phyloP scores from a whole-genome alignment of 805 yeast genomes.

The Kluyveromyces lactis region DNA sequence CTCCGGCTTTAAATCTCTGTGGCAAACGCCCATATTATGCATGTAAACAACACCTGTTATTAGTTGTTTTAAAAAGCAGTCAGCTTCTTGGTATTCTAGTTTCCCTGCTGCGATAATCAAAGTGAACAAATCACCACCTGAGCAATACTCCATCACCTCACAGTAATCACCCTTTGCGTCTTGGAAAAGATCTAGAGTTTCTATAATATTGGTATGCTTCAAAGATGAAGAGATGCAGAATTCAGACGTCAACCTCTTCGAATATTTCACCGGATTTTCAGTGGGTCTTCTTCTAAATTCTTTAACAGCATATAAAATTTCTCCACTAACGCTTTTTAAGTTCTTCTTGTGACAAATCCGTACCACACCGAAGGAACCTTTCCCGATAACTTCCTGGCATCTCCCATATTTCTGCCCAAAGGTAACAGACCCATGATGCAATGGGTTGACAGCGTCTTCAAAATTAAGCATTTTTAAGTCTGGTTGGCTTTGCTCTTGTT shows the following conservation, averaged over 20 bases:
- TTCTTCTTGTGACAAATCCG: slow-evolving; percentile 72
- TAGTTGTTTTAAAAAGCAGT: slow-evolving; percentile 82
- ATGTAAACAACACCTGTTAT: slow-evolving; percentile 79
- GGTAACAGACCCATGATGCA: slow-evolving; percentile 38
- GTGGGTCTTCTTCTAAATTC: slow-evolving; percentile 60
- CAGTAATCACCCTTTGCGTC: slow-evolving; percentile 79
- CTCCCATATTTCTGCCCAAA: slow-evolving; percentile 87
- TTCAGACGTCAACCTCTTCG: slow-evolving; percentile 69
- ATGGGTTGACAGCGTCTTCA: slow-evolving; percentile 6
- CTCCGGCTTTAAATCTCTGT: slow-evolving; percentile 92
- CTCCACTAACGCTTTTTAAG: slow-evolving; percentile 28
- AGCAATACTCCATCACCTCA: slow-evolving; percentile 79
- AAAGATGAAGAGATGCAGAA: slow-evolving; percentile 75
- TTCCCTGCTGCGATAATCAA: slow-evolving; percentile 69
- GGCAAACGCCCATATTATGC: slow-evolving; percentile 86
- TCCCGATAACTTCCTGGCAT: slow-evolving; percentile 90
- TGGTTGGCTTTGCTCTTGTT: slow-evolving; percentile 11
- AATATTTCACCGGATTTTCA: slow-evolving; percentile 59
- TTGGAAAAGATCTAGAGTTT: slow-evolving; percentile 65
- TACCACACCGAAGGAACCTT: slow-evolving; percentile 92
- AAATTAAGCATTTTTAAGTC: slow-evolving; percentile 10
- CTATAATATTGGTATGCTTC: slow-evolving; percentile 69
- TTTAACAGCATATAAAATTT: slow-evolving; percentile 71
- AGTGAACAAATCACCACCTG: slow-evolving; percentile 75
- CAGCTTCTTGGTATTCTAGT: slow-evolving; percentile 75